A percentile compares a stretch with the other conserved stretches of the same genome.
phyloP scores from a whole-genome alignment of 2,329 filamentous ascomycete species.

The Lojkania enalia region DNA sequence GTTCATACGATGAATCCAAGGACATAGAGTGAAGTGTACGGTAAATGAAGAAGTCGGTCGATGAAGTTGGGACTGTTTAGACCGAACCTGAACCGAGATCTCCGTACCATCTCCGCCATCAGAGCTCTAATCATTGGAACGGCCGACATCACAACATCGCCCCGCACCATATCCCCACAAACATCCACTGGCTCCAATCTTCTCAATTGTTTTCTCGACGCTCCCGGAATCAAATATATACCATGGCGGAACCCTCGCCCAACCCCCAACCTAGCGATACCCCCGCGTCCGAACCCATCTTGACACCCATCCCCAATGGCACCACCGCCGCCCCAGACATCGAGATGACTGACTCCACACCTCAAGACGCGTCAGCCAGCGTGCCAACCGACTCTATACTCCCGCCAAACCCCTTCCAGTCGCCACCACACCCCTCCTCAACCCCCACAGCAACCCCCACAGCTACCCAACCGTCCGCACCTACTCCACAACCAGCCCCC shows the following conservation, averaged over 20 bases:
- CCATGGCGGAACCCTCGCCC: not conserved
- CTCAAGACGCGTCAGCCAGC: too few species aligned
- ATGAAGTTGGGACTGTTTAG: too few species aligned
- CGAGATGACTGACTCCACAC: not conserved
- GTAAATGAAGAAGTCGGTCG: too few species aligned
- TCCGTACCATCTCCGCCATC: not conserved
- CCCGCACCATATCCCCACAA: not conserved
- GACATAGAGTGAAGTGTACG: too few species aligned
- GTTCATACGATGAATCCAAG: too few species aligned
- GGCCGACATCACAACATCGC: not conserved
- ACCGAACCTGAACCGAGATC: not conserved
- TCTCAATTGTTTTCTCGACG: not conserved
- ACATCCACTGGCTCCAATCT: not conserved
- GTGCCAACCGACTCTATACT: not conserved
- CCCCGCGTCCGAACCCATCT: not conserved
- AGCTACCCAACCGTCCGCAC: constrained; percentile 2
- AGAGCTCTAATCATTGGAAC: not conserved
- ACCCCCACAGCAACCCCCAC: constrained; percentile 2
- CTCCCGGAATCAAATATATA: not conserved
- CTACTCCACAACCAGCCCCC: constrained; percentile 11
- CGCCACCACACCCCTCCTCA: constrained; percentile 1
- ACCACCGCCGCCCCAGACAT: not conserved
- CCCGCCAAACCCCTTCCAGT: constrained; percentile 5
- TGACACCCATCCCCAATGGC: constrained; percentile 3
- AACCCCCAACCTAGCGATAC: not conserved